A percentile compares a stretch with the other conserved stretches of the same genome.
phyloP scores from a whole-genome alignment of 192 early-diverging fungal species.

The Coemansia aciculifera region DNA sequence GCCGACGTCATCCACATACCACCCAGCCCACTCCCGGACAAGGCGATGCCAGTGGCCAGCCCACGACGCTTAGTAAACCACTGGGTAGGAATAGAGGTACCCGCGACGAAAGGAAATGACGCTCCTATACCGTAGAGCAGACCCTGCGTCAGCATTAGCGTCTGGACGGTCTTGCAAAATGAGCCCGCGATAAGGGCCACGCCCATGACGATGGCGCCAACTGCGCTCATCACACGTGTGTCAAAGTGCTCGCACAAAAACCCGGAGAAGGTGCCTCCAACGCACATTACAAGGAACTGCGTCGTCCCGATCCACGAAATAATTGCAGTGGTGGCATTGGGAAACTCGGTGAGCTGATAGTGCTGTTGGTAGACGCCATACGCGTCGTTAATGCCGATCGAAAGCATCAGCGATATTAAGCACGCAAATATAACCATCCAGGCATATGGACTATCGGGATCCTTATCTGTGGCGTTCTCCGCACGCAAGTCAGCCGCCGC shows the following conservation, averaged over 20 bases:
- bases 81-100: slow-evolving; percentile 49
- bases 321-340: slow-evolving; percentile 31
- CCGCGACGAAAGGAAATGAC: slow-evolving; percentile 54
- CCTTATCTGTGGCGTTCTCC: slow-evolving; percentile 45
- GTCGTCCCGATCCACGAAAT: slow-evolving; percentile 56
- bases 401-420: slow-evolving; percentile 50
- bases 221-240: slow-evolving; percentile 42
- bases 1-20: slow-evolving; percentile 59
- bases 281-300: slow-evolving; percentile 46
- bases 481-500: slow-evolving; percentile 44
- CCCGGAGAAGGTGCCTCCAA: slow-evolving; percentile 45
- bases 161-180: slow-evolving; percentile 40
- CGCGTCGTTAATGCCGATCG: slow-evolving; percentile 55
- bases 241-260: slow-evolving; percentile 56
- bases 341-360: slow-evolving; percentile 52
- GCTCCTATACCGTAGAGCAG: slow-evolving; percentile 55
- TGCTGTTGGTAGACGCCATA: slow-evolving; percentile 56
- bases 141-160: slow-evolving; percentile 55
- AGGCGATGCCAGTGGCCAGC: slow-evolving; percentile 57
- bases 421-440: slow-evolving; percentile 51
- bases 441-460: slow-evolving; percentile 42
- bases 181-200: slow-evolving; percentile 43
- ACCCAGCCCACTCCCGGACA: slow-evolving; percentile 56
- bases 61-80: slow-evolving; percentile 56
- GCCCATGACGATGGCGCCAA: slow-evolving; percentile 50